Evolutionary conservation across 177 flowering plant genomes (phyloP).

Genomic region (Tripterygium wilfordii): DNA sequence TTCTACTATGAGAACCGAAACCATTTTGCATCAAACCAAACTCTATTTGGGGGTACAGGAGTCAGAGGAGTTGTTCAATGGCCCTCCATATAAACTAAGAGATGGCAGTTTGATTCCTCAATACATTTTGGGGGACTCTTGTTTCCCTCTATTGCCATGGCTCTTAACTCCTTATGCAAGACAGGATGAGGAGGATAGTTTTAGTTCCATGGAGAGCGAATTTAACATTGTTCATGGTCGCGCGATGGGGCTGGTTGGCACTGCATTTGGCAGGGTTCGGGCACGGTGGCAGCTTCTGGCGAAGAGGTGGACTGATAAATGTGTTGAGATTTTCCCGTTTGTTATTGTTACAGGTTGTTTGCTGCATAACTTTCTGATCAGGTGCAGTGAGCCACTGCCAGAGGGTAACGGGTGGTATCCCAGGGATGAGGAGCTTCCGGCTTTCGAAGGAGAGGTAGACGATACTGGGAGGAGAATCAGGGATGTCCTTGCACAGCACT

Average conservation of each 20-base stretch:
- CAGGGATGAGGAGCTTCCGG: conserved; percentile 26
- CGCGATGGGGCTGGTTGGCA: conserved; percentile 40
- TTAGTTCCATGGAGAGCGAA: conserved; percentile 18
- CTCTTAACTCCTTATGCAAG: conserved; percentile 51
- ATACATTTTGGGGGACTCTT: conserved; percentile 71
- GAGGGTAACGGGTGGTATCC: conserved; percentile 23
- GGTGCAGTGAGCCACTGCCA: conserved; percentile 43
- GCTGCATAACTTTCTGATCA: conserved; percentile 68
- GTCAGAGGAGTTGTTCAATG: conserved; percentile 45
- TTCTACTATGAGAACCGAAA: conserved; percentile 28
- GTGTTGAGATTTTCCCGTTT: conserved; percentile 52
- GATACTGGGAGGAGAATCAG: conserved; percentile 45
- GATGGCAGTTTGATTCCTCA: conserved; percentile 46
- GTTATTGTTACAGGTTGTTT: conserved; percentile 61
- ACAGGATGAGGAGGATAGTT: conserved; percentile 16
- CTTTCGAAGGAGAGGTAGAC: conserved; percentile 37
- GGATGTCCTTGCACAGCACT: conserved; percentile 52
- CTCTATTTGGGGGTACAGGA: conserved; percentile 49
- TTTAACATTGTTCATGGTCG: conserved; percentile 50
- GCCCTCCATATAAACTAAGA: conserved; percentile 27
- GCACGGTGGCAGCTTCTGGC: conserved; percentile 58
- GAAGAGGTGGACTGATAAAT: conserved; percentile 46
- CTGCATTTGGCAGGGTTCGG: conserved; percentile 48
- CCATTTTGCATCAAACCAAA: conserved; percentile 40
- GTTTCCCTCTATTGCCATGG: conserved; percentile 73